Base-by-base conservation (phyloP, 2,329 filamentous ascomycete species). In the Aquanectria penicillioides region DNA sequence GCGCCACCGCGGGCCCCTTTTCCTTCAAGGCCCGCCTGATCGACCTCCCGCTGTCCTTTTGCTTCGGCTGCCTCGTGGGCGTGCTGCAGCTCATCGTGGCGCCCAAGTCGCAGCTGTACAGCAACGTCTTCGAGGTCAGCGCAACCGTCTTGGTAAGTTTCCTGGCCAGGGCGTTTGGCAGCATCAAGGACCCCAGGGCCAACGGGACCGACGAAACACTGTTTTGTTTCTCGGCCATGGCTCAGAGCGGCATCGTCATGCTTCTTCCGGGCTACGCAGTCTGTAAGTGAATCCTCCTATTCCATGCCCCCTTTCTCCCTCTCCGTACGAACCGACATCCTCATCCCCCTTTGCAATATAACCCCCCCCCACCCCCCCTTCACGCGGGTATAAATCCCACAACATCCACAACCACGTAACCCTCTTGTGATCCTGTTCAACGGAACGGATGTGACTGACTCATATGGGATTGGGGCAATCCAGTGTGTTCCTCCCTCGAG, bases 11-110 rank as follows among this genome's bases (percentile, higher is more conserved):
- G 7, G 90, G 88, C 0, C 90, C 91, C 0, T 94, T 93, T 69
- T 91, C 90, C 1, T 94, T 93, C 70, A 80, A 84, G 61, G 90
- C 88, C 5, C 83, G 90, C 11, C 80, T 86, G 1, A 88, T 93
- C 64, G 91, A 94, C 69, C 78, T 93, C 36, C 91, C 90, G 0
- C 83, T 93, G 31, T 83, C 84, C 20, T 94, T 93, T 72, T 59
- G 89, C 17, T 81, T 94, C 2, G 91, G 91, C 2, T 89, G 84
- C 65, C 77, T 92, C 7, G 81, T 94, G 2, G 91, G 91, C 1
- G 77, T 87, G 61, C 76, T 94, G 36, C 89, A 93, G 70, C 81
- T 92, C 12, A 84, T 91, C 36, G 79, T 93, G 3, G 86, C 89
- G 0, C 88, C 90, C 3, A 83, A 79, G 28, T 93, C 89, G 11